These are phyloP conservation scores for Vanrija sp. DNA, from an alignment of 1,284 basidiomycete genomes.

Conservation along the genomic window DNA sequence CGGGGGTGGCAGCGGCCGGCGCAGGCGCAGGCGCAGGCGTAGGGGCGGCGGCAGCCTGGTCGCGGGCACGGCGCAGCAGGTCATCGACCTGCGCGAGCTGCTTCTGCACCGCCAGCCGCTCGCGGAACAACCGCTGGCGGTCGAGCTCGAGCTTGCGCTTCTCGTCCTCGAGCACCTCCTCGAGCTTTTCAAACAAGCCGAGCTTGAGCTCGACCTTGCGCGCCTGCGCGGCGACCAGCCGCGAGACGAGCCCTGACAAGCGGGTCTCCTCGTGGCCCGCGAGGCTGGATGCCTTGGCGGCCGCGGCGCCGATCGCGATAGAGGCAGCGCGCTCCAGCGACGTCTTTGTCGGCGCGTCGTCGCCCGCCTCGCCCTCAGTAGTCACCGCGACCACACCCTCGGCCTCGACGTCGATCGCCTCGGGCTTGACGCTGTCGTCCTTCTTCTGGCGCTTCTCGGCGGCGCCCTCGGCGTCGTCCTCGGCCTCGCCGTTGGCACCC, in stretches of 20 bases:
- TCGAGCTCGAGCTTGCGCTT: conserved; percentile 46
- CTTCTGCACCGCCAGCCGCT: conserved; percentile 36
- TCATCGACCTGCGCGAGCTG: conserved; percentile 41
- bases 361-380: conserved; percentile 38
- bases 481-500: conserved; percentile 10
- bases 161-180: conserved; percentile 83
- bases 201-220: conserved; percentile 92
- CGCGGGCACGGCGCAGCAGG: conserved; percentile 34
- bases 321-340: conserved; percentile 74
- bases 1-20: too few species aligned
- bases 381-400: conserved; percentile 20
- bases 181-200: conserved; percentile 83
- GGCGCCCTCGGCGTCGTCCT: conserved; percentile 19
- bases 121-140: conserved; percentile 45
- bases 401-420: conserved; percentile 18
- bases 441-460: conserved; percentile 20
- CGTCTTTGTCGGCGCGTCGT: conserved; percentile 60
- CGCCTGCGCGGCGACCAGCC: conserved; percentile 84
- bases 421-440: conserved; percentile 15
- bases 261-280: conserved; percentile 80
- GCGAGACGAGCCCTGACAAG: conserved; percentile 73
- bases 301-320: conserved; percentile 82
- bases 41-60: conserved; percentile 2
- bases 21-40: background rate
- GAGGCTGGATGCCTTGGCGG: conserved; percentile 75